Conservation (phyloP, 2,329 filamentous ascomycete genomes). For the Grosmannia clavigera region DNA sequence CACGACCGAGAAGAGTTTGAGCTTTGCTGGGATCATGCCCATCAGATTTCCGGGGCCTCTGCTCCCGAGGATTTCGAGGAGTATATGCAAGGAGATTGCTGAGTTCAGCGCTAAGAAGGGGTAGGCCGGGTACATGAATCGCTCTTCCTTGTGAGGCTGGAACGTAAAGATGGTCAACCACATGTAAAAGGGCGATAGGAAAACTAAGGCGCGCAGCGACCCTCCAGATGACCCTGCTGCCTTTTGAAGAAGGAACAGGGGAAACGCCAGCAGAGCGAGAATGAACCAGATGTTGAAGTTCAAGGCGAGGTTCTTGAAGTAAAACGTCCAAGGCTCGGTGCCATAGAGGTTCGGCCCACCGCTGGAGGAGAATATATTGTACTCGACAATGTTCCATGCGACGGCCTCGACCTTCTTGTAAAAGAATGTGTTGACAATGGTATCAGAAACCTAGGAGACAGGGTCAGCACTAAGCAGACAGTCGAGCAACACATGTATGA, state of each 20-base stretch:
- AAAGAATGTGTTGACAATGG: conserved; percentile 67
- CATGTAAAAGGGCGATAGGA: conserved; percentile 79
- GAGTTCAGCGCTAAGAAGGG: conserved; percentile 84
- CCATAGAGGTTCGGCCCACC: conserved; percentile 88
- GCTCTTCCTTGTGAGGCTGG: conserved; percentile 94
- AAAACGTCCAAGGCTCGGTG: conserved; percentile 94
- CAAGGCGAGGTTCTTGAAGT: conserved; percentile 76
- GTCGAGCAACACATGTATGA: conserved; percentile 1
- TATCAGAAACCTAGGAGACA: not conserved
- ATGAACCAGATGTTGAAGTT: conserved; percentile 96
- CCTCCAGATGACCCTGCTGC: conserved; percentile 46
- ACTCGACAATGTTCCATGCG: conserved; percentile 85
- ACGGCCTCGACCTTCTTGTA: conserved; percentile 70
- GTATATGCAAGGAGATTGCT: conserved; percentile 68
- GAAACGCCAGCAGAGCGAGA: conserved; percentile 61
- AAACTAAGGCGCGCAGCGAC: conserved; percentile 61
- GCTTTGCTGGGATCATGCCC: conserved; percentile 57
- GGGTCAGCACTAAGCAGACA: conserved; percentile 10
- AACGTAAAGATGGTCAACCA: conserved; percentile 86
- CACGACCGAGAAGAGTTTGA: conserved; percentile 57
- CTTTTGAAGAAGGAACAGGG: conserved; percentile 65
- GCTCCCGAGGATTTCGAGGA: conserved; percentile 63
- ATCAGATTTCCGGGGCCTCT: conserved; percentile 52
- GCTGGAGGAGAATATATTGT: conserved; percentile 79
- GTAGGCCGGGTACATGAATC: conserved; percentile 97